phyloP scores from a whole-genome alignment of 73 alveolate species.

The Tetrahymena elliotti region DNA sequence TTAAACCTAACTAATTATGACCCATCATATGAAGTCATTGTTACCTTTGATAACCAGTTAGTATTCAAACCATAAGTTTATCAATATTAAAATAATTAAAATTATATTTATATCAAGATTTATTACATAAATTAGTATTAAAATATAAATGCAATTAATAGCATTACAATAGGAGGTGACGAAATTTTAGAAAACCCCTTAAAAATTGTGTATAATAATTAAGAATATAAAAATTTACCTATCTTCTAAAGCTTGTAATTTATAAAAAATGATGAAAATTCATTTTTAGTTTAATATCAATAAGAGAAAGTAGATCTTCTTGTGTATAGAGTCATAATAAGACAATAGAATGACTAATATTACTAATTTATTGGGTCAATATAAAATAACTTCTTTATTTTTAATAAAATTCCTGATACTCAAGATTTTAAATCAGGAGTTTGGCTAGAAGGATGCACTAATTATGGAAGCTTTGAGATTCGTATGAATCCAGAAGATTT shows the following conservation, averaged over 20 bases:
- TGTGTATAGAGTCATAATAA: neutral
- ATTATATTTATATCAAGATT: neutral
- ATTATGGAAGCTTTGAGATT: neutral
- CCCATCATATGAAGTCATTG: neutral
- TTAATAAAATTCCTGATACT: neutral
- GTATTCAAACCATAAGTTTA: neutral
- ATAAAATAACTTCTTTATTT: neutral
- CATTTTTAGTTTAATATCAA: neutral
- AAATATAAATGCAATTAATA: neutral
- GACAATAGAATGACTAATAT: neutral
- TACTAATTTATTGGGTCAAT: neutral
- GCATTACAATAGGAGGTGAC: neutral
- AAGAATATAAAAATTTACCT: neutral
- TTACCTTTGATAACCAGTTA: neutral
- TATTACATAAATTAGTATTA: neutral
- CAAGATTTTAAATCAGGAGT: neutral
- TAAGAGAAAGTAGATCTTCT: neutral
- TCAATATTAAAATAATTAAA: neutral
- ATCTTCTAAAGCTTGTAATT: neutral
- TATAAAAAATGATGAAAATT: neutral
- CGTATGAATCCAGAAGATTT: neutral
- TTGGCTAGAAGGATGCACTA: neutral
- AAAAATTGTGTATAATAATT: neutral
- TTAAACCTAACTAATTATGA: neutral
- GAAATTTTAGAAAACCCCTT: neutral